Evolutionary conservation across 768 basidiomycete species (phyloP).

Genomic region (Termitomyces sp.): DNA sequence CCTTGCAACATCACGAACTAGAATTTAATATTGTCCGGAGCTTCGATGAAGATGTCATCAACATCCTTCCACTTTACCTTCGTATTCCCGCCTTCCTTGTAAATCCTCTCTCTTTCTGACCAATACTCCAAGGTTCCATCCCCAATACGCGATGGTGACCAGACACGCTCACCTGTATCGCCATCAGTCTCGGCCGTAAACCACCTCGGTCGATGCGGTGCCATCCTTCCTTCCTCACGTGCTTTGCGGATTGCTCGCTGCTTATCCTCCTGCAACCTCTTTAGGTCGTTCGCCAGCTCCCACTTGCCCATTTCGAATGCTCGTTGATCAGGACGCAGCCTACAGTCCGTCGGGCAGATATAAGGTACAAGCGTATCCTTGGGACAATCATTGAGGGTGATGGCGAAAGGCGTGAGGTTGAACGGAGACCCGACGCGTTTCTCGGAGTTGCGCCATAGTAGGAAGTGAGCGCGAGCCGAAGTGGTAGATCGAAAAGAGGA

Average conservation of each 20-base stretch:
- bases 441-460: conserved; percentile 90
- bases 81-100: conserved; percentile 30
- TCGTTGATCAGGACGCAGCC: conserved; percentile 87
- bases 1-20: background rate
- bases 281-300: conserved; percentile 77
- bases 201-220: conserved; percentile 84
- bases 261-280: conserved; percentile 75
- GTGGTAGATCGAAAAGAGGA: background rate
- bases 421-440: conserved; percentile 79
- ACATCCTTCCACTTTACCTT: conserved; percentile 58
- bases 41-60: conserved; percentile 78
- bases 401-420: conserved; percentile 92
- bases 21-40: conserved; percentile 28
- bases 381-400: conserved; percentile 89
- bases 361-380: conserved; percentile 60
- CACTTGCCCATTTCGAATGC: conserved; percentile 90
- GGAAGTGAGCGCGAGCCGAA: conserved; percentile 35
- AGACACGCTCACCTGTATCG: conserved; percentile 88
- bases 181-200: conserved; percentile 77
- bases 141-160: conserved; percentile 59
- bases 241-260: conserved; percentile 70
- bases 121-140: conserved; percentile 69
- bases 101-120: conserved; percentile 68
- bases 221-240: conserved; percentile 67
- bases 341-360: conserved; percentile 87